Conservation (phyloP, 768 basidiomycete species). For the Kwoniella newhampshirensis region DNA sequence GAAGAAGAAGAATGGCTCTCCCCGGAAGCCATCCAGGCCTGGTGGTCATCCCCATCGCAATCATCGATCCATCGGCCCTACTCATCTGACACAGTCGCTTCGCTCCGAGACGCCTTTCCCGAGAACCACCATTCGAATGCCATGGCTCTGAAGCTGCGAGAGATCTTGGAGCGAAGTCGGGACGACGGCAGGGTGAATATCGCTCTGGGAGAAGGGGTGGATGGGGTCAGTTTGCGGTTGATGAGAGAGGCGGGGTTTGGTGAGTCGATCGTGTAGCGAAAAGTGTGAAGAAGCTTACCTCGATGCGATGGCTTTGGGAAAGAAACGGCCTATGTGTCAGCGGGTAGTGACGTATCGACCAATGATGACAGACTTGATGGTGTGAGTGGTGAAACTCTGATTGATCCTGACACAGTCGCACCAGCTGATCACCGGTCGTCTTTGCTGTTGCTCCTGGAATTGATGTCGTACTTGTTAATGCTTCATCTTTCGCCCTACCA, state of each 20-base stretch:
- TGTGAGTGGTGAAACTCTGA: too few relatives aligned
- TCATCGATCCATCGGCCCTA: constrained; percentile 73
- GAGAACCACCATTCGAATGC: constrained; percentile 73
- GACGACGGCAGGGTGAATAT: constrained; percentile 70
- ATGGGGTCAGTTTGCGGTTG: constrained; percentile 61
- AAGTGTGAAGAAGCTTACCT: too few relatives aligned
- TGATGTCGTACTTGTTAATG: too few relatives aligned
- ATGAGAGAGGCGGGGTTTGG: constrained; percentile 55
- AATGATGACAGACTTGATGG: too few relatives aligned
- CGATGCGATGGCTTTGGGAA: too few relatives aligned
- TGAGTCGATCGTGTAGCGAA: background rate
- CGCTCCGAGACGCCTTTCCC: constrained; percentile 85
- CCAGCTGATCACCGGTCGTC: constrained; percentile 6
- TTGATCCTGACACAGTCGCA: too few relatives aligned
- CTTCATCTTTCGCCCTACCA: too few relatives aligned
- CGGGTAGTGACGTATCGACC: too few relatives aligned
- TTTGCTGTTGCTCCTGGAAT: too few relatives aligned
- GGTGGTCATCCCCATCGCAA: constrained; percentile 77
- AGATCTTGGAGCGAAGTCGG: constrained; percentile 64
- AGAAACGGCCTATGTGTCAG: too few relatives aligned
- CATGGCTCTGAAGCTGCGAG: constrained; percentile 83
- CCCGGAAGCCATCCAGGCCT: constrained; percentile 55
- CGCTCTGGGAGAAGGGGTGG: constrained; percentile 82
- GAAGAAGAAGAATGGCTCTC: constrained; percentile 14
- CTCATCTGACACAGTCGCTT: constrained; percentile 71